phyloP scores from a whole-genome alignment of 73 alveolate genomes.

The Paramecium sexaurelia region DNA sequence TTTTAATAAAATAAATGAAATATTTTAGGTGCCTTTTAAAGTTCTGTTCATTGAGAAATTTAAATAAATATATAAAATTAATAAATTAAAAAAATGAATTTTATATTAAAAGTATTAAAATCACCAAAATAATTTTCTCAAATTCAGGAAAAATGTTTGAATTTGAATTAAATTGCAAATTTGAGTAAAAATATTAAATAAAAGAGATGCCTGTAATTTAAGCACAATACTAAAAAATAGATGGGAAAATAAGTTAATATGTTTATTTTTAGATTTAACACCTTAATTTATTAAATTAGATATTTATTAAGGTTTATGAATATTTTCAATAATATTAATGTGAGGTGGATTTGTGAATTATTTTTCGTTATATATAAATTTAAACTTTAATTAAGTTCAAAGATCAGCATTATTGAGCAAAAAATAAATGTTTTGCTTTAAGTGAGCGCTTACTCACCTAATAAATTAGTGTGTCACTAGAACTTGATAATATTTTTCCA shows the following conservation, averaged over 20 bases:
- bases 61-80: not conserved
- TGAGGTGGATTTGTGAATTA: not conserved
- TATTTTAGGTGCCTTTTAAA: slow-evolving; percentile 3
- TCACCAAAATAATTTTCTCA: not conserved
- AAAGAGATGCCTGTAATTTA: not conserved
- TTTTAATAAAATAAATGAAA: slow-evolving; percentile 21
- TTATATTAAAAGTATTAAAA: not conserved
- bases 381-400: not conserved
- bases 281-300: not conserved
- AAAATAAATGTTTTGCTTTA: not conserved
- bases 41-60: not conserved
- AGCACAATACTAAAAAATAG: not conserved
- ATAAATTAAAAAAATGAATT: not conserved
- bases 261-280: not conserved
- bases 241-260: not conserved
- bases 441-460: not conserved
- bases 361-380: not conserved
- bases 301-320: not conserved
- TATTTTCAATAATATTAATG: not conserved
- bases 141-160: not conserved
- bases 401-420: not conserved
- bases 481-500: not conserved
- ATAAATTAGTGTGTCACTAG: not conserved
- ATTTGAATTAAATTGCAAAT: not conserved
- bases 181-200: not conserved